Evolutionary conservation across 805 yeast species (phyloP), one percentile per base, ranked within the genome.

Genomic region (Ogataea glucozyma): DNA sequence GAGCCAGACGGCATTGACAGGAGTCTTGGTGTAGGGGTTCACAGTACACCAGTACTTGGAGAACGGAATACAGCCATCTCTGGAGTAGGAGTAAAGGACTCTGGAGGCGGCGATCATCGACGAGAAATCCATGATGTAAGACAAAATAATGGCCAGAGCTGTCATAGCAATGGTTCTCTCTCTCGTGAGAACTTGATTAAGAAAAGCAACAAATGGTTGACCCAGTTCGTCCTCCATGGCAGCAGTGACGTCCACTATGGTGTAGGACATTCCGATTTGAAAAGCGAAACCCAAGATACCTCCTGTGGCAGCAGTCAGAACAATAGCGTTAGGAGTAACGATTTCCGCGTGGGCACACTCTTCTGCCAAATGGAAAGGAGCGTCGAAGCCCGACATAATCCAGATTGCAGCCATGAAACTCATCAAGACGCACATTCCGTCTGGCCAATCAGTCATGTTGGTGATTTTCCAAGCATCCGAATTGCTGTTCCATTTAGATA

Each of bases 361-460:
- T 63, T 83, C 90, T n/a, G 85, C 72, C 47, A 83, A 66, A 55
- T 84, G 88, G 67, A 82, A 83, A 0, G 88, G 85, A 17, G 85
- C 78, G 57, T 83, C 88, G 56, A 80, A 84, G 18, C 88, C 88
- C 33, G 83, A 74, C 87, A 83, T 81, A 27, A 83, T 78, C 84
- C 84, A 79, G 44, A 78, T 76, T 26, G 75, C 81, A n/a, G 83
- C 80, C 55, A 78, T 58, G 61, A 79, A 79, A 4, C 79, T 68
- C 71, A 78, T 69, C 43, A 81, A 60, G 54, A 78, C 67, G 20
- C 82, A 73, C 38, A 80, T 67, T 42, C 86, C 86, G 38, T 70
- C 69, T n/a, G 84, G 82, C 71, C 76, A 81, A 14, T 78, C 84
- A 8, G 86, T 78, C 48, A 70, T 73, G 60, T 81, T 81, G 32